Base-by-base conservation (phyloP, 2,329 filamentous ascomycete genomes). In the Verticillium isaacii region DNA sequence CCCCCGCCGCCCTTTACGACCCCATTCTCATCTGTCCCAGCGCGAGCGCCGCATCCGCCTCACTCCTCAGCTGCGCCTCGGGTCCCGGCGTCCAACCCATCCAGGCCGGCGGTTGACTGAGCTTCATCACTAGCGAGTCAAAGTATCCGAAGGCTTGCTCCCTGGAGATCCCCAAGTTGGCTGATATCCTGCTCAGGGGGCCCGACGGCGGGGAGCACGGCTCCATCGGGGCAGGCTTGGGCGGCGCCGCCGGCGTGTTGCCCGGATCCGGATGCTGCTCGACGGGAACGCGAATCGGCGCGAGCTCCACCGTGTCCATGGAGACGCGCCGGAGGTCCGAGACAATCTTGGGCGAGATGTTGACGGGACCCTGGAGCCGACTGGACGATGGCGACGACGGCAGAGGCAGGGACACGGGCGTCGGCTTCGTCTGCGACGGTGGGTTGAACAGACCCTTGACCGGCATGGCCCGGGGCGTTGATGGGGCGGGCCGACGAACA, bases 351-450 rank as follows among this genome's bases (percentile, higher is more conserved):
- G 63, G 59, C n/a, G 63, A 50, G 32, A 32, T 56, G 29, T 14
- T 52, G 58, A 6, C 56, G 55, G 17, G 39, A 45, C 15, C 41
- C 61, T 59, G 57, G 39, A 32, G 23, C 59, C 23, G 52, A 61
- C 36, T n/a, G 63, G 67, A 1, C 68, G 66, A 14, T 14, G 19
- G n/a, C 37, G 23, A 34, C 60, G 25, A 25, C 61, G 19, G 72
- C 71, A 58, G 69, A 62, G 7, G 65, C 63, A 36, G 74, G 68
- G 60, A 19, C 32, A 60, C 61, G 17, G 57, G 57, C 12, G 57
- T 74, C 72, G 50, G 74, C 17, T 19, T n/a, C 29, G 25, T 32
- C 23, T 34, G 12, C 11, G 57, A 37, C 11, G 32, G 39, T 32
- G 57, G 57, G 11, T 41, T 41, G 57, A n/a, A 50, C 25, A 58